A percentile compares a stretch with the other conserved stretches of the same genome.
These are phyloP conservation scores for Thelephora terrestris DNA, from an alignment of 1,284 basidiomycete species.

Conservation along the genomic window DNA sequence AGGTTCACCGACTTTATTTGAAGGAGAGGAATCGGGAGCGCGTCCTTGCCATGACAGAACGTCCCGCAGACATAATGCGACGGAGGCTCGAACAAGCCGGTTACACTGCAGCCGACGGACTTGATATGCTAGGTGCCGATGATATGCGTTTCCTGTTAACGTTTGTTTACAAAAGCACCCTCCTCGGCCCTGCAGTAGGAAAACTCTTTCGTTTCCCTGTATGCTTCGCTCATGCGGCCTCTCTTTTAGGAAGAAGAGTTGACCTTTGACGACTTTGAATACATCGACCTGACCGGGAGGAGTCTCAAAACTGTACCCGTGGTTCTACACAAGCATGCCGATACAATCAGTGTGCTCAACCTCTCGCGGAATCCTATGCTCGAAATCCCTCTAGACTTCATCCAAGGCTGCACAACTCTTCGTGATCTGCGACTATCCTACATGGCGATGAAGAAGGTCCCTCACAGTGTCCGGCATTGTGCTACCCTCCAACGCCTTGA, in stretches of 20 bases:
- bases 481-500: slow-evolving; percentile 76
- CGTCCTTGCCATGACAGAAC: slow-evolving; percentile 70
- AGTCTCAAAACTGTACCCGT: slow-evolving; percentile 89
- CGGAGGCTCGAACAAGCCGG: slow-evolving; percentile 87
- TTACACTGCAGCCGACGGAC: slow-evolving; percentile 75
- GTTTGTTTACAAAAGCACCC: slow-evolving; percentile 76
- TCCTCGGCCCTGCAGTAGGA: slow-evolving; percentile 57
- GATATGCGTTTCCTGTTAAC: slow-evolving; percentile 83
- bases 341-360: slow-evolving; percentile 80
- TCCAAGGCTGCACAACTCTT: slow-evolving; percentile 80
- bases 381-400: slow-evolving; percentile 94
- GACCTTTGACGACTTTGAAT: slow-evolving; percentile 67
- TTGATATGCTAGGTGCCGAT: slow-evolving; percentile 74
- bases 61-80: slow-evolving; percentile 79
- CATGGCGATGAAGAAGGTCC: slow-evolving; percentile 93
- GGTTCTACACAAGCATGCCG: slow-evolving; percentile 79
- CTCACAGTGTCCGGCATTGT: slow-evolving; percentile 74
- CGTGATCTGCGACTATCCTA: slow-evolving; percentile 85
- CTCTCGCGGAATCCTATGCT: slow-evolving; percentile 94
- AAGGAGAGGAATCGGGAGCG: slow-evolving; percentile 83
- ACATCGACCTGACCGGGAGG: slow-evolving; percentile 77
- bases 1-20: slow-evolving; percentile 70
- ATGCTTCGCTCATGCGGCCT: slow-evolving; percentile 4
- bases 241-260: slow-evolving; percentile 55
- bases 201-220: neutral